Evolutionary conservation across 345 rosid genomes (phyloP), one percentile per base, ranked within the genome.

Genomic region (Rhizophora mangle): DNA sequence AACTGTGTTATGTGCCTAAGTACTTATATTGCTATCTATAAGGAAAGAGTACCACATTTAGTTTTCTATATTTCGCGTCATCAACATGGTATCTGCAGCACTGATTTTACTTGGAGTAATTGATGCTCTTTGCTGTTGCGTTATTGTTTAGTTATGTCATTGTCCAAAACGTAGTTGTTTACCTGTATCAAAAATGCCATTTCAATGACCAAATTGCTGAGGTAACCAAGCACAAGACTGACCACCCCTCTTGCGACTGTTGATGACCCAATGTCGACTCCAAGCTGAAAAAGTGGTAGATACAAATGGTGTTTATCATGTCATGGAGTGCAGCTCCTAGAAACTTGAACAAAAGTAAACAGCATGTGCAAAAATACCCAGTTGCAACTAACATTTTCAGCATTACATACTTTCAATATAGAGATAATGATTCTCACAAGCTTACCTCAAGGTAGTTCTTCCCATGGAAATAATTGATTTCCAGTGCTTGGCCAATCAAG

Each of bases 211-310:
- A 91, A 84, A 75, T 91, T 91, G 85, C 86, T 89, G 71, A 93
- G 97, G 85, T 91, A 93, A 60, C 97, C 98, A 21, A 93, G 97
- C 74, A 93, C 97, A 77, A 93, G 92, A 81, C 89, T 89, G 56
- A 91, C 96, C 72, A 93, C 98, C 43, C 98, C 98, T 74, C 98
- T 85, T 46, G 98, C 98, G 64, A 93, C 91, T 3, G 98, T 91
- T 27, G 97, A 93, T 39, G 98, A 91, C 30, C 97, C 98, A 62
- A 93, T 86, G 75, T 93, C 97, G 13, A 93, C 84, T 43, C 96
- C 98, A 66, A 93, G 89, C 98, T 93, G 97, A 66, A 78, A 65
- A 9, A 6, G 64, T 6, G 63, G 2, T 47, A 24, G 6, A 56
- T 9, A 21, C 16, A 56, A 21, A 27, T 27, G 16, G 11, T 56